Base-by-base conservation (phyloP, 768 basidiomycete species). In the Pluteus cervinus region DNA sequence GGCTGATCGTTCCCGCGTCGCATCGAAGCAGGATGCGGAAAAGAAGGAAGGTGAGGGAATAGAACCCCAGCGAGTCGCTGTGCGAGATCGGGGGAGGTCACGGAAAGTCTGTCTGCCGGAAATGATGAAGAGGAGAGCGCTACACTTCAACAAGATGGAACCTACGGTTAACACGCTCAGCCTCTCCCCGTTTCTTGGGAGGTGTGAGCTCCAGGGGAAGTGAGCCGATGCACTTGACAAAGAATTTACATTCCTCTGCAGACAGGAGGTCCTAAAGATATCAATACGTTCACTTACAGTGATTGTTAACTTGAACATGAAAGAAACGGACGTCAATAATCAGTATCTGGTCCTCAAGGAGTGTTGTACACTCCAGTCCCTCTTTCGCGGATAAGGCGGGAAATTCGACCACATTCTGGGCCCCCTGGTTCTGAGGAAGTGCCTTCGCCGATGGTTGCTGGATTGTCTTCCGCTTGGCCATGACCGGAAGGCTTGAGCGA, bases 131-230 rank as follows among this genome's bases (percentile, higher is more conserved):
- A 24, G 6, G 23, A 36, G 11, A 37, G 28, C 21, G 18, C 22
- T n/a, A 37, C n/a, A n/a, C 14, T 18, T 24, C n/a, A 11, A 7
- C 7, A 7, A 20, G 5, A n/a, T 12, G n/a, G 22, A 20, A 54
- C 73, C 44, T 49, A 82, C 81, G 68, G 56, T 86, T 86, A 7
- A 81, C 69, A 41, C 85, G 58, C 14, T 74, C 75, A 1, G 85
- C 85, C 51, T 86, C 81, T 7, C 81, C 85, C 40, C 68, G 65
- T 56, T 81, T 83, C 61, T 79, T 79, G 3, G 82, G 77, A 8
- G 79, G 81, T 0, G 81, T 80, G 3, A 81, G 66, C 46, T 81
- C 76, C 10, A 84, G 63, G 16, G 75, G 75, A 11, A 79, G 63
- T 24, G 47, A 53, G 36, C 81, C 74, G 37, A 85, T 73, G 57